Base-by-base conservation (phyloP, 352 stramenopile species). In the Globisporangium nodosum region DNA sequence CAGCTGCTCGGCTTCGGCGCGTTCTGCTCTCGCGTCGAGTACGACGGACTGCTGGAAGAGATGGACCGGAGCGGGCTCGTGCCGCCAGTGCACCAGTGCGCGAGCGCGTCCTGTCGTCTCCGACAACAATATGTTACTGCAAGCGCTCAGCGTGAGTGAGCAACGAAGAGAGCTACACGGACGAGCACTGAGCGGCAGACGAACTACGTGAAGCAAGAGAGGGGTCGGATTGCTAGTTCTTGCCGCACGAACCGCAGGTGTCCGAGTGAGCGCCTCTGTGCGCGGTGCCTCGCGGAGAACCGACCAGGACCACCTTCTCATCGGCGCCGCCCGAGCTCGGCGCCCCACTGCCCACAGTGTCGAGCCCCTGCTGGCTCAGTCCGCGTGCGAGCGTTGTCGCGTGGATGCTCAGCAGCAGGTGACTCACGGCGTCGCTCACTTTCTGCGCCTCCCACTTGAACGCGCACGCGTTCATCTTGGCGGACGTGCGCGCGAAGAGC, bases 381-480 rank as follows among this genome's bases (percentile, higher is more conserved):
- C 55, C 66, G 5, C 74, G 69, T 2, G 71, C 66, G 13, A 84
- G 59, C 15, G 56, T 64, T 12, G 69, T 65, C 1, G 65, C 72
- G 61, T 93, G 83, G 56, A 93, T 85, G 27, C 69, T 67, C 9
- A 90, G 59, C 20, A 93, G 60, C 43, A 91, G 62, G 16, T 74
- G 63, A 43, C 72, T 76, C 51, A 93, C 62, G 0, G 78, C 74
- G 33, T 90, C 79, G 1, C 65, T 60, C 1, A 87, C 68, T 50
- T 66, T 65, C 45, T 83, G 54, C 0, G 72, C 78, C 39, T 88
- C 71, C 77, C 79, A 93, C 64, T 85, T 79, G 55, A 64, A 69
- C 24, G 77, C 83, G 3, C 51, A 54, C 1, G 54, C 49, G 56
- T 93, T 93, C 58, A 74, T 67, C 57, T 93, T 91, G 24, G 81